Evolutionary conservation across 768 basidiomycete genomes (phyloP).

Genomic region (Gloeostereum incarnatum): DNA sequence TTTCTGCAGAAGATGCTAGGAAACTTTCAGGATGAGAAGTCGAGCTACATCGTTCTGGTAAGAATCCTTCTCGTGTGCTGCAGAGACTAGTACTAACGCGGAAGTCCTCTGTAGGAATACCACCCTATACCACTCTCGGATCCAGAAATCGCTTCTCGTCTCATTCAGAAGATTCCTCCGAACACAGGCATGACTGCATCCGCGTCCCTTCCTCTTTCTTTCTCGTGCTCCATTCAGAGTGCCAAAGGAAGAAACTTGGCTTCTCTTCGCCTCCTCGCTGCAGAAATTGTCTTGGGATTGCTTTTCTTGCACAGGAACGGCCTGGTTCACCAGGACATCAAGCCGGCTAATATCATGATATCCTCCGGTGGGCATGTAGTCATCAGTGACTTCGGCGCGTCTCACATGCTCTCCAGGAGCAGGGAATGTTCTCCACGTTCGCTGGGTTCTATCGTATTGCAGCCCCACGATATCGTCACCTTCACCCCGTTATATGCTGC

Average conservation of each 20-base stretch:
- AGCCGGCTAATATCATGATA: conserved; percentile 55
- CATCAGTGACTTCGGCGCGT: conserved; percentile 59
- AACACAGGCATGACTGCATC: neutral
- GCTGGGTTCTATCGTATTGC: conserved; percentile 12
- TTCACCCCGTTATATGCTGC: conserved; percentile 27
- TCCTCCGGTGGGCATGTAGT: conserved; percentile 37
- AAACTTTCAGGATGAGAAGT: conserved; percentile 13
- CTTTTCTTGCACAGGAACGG: conserved; percentile 44
- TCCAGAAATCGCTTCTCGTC: conserved; percentile 17
- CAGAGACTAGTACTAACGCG: neutral
- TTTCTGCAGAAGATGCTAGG: conserved; percentile 16
- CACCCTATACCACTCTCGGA: conserved; percentile 20
- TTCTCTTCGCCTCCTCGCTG: conserved; percentile 19
- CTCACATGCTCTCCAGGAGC: conserved; percentile 24
- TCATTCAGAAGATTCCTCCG: conserved; percentile 12
- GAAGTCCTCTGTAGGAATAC: conserved; percentile 16
- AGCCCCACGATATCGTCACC: conserved; percentile 15
- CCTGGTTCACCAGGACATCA: conserved; percentile 64
- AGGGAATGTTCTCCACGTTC: too few relatives aligned
- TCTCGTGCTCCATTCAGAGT: conserved; percentile 6
- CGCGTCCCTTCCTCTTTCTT: conserved; percentile 2
- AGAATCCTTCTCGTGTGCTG: too few relatives aligned
- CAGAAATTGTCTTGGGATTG: conserved; percentile 23
- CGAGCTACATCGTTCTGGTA: conserved; percentile 18
- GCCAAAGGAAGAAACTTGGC: too few relatives aligned